Percentiles rank a stretch among this genome's conserved stretches.
These are phyloP conservation scores for Metroxylon sagu DNA, from an alignment of 176 grass and related monocot genomes.

Conservation along the genomic window DNA sequence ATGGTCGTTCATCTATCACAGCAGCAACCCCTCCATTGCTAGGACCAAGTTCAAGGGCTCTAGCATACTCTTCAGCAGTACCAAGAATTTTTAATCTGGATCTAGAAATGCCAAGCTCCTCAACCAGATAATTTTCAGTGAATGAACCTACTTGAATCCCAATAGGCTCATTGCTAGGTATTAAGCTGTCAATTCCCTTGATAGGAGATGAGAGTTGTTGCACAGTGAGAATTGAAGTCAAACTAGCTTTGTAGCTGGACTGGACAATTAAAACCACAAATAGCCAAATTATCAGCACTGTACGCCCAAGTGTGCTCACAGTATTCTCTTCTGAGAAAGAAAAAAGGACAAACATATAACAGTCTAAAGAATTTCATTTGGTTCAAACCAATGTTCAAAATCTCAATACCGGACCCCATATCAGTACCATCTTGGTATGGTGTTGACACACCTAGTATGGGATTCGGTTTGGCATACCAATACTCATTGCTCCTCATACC, in stretches of 20 bases:
- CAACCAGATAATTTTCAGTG: constrained; percentile 47
- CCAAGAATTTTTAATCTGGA: constrained; percentile 50
- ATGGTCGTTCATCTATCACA: constrained; percentile 59
- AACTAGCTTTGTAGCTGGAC: constrained; percentile 74
- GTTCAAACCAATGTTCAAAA: too few species aligned
- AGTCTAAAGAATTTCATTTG: not conserved
- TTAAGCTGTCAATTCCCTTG: constrained; percentile 54
- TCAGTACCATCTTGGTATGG: too few species aligned
- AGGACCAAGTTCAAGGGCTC: constrained; percentile 52
- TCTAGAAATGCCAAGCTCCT: constrained; percentile 40
- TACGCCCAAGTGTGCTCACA: constrained; percentile 55
- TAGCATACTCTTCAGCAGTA: constrained; percentile 27
- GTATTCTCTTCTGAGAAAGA: constrained; percentile 52
- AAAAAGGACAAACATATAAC: not conserved
- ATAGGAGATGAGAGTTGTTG: constrained; percentile 62
- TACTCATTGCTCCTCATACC: too few species aligned
- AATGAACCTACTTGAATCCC: constrained; percentile 67
- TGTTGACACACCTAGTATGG: too few species aligned
- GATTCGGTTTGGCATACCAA: too few species aligned
- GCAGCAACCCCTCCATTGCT: constrained; percentile 51
- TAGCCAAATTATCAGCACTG: constrained; percentile 75
- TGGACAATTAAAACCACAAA: constrained; percentile 86
- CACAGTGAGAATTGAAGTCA: constrained; percentile 82
- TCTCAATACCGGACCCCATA: too few species aligned
- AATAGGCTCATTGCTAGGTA: constrained; percentile 48